Percentiles rank a stretch among this genome's conserved stretches.
These are phyloP conservation scores for Tephrocybe sp. DNA, from an alignment of 768 basidiomycete genomes.

Conservation along the genomic window DNA sequence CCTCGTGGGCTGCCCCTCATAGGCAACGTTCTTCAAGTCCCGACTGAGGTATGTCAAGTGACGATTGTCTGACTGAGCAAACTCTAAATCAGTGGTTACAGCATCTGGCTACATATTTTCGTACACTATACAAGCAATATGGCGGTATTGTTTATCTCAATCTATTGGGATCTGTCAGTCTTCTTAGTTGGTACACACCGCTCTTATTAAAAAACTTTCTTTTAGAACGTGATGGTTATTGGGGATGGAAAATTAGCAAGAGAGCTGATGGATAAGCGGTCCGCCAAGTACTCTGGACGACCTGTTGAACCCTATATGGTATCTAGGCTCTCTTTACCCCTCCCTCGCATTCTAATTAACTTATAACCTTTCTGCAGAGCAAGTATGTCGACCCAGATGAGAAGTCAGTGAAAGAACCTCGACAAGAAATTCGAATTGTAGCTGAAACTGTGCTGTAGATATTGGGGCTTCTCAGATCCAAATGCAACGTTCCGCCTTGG, in stretches of 20 bases:
- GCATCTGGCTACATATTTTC: constrained; percentile 9
- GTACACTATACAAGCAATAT: constrained; percentile 3
- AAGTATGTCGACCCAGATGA: constrained; percentile 10
- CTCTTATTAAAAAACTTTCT: neutral
- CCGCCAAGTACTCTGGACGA: constrained; percentile 8
- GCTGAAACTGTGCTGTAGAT: neutral
- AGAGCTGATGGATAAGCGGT: constrained; percentile 8
- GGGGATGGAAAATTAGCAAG: constrained; percentile 6
- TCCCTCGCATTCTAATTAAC: neutral
- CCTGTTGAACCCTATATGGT: constrained; percentile 10
- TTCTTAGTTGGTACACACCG: neutral
- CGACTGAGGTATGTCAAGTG: constrained; percentile 1
- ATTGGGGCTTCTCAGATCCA: constrained; percentile 9
- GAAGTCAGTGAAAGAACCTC: neutral
- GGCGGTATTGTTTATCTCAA: constrained; percentile 4
- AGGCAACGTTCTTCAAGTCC: constrained; percentile 8
- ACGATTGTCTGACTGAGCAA: neutral
- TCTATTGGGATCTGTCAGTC: constrained; percentile 6
- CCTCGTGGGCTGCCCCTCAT: constrained; percentile 2
- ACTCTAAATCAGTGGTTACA: no score
- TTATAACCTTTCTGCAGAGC: neutral
- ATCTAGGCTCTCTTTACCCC: neutral
- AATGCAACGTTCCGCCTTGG: constrained; percentile 8
- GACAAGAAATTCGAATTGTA: neutral
- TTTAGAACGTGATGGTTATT: constrained; percentile 1